Evolutionary conservation across 345 rosid genomes (phyloP).

Genomic region (Lepidium aucheri): DNA sequence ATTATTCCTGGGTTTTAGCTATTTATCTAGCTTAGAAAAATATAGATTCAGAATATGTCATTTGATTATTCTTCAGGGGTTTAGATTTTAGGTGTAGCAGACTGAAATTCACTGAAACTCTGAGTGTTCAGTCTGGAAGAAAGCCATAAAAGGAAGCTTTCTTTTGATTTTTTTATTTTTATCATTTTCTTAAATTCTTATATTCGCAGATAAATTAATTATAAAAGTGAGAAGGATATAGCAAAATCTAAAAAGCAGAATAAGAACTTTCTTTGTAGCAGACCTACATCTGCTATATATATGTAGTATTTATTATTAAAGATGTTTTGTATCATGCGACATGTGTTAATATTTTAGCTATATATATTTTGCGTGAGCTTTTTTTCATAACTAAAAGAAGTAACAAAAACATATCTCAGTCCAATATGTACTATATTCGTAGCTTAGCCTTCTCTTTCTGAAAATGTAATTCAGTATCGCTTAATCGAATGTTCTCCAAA

Average conservation of each 20-base stretch:
- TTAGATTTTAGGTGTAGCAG: conserved; percentile 11
- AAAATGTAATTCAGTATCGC: neutral
- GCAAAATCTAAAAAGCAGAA: conserved; percentile 24
- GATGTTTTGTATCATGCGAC: neutral
- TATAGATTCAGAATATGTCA: neutral
- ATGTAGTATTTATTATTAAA: neutral
- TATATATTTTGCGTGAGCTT: neutral
- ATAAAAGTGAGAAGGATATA: conserved; percentile 7
- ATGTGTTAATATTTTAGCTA: neutral
- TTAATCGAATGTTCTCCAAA: neutral
- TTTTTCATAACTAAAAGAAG: neutral
- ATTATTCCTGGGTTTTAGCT: neutral
- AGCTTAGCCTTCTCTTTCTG: neutral
- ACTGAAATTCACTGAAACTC: conserved; percentile 28
- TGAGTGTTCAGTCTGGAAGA: conserved; percentile 18
- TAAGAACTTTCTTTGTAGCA: conserved; percentile 26
- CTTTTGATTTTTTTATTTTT: neutral
- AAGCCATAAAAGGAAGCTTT: conserved; percentile 16
- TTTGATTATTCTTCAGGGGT: conserved; percentile 12
- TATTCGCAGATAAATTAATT: neutral
- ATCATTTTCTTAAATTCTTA: neutral
- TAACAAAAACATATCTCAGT: neutral
- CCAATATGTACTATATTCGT: neutral
- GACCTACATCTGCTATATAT: conserved; percentile 19
- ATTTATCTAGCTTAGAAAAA: neutral